A percentile compares a stretch with the other conserved stretches of the same genome.
phyloP scores from a whole-genome alignment of 345 rosid genomes.

The Isatis tinctoria region DNA sequence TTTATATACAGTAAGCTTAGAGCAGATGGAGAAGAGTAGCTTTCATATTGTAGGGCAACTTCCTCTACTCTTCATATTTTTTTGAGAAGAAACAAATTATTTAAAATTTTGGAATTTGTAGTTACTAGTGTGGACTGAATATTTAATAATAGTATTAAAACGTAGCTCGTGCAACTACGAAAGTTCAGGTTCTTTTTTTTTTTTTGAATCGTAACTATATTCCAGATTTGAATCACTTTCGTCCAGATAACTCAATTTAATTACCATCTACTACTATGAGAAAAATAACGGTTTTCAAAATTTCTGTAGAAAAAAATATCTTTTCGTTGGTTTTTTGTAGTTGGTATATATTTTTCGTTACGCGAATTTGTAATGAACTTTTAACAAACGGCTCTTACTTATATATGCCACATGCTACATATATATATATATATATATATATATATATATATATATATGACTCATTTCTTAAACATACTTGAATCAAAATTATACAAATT shows the following conservation, averaged over 20 bases:
- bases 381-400: neutral
- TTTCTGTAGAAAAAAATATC: neutral
- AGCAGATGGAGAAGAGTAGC: conserved; percentile 18
- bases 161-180: conserved; percentile 37
- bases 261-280: neutral
- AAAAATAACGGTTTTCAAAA: neutral
- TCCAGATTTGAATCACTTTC: conserved; percentile 25
- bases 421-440: too few species aligned
- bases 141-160: conserved; percentile 26
- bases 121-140: conserved; percentile 27
- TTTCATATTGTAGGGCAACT: conserved; percentile 22
- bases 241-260: conserved; percentile 17
- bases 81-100: neutral
- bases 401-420: neutral
- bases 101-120: neutral
- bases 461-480: neutral
- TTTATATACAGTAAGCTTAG: conserved; percentile 15
- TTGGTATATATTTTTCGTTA: neutral
- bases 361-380: neutral
- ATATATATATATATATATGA: too few species aligned
- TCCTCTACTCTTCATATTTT: conserved; percentile 24
- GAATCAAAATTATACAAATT: neutral
- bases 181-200: conserved; percentile 21
- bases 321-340: neutral
- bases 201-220: conserved; percentile 2